Conservation (phyloP, 495 filamentous ascomycete genomes). For the Penicillium bovifimosum region DNA sequence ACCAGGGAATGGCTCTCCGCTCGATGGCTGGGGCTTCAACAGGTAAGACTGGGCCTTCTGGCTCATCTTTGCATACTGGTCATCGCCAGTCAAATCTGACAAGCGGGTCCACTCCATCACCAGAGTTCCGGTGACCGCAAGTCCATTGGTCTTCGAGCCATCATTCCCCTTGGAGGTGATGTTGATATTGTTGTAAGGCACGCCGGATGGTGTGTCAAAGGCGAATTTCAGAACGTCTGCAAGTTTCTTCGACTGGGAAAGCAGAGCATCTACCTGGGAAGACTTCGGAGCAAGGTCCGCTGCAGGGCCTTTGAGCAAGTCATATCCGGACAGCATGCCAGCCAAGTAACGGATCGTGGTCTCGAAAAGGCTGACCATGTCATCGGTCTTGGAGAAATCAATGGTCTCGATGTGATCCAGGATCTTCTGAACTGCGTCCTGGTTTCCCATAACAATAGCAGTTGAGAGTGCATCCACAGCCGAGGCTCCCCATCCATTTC, state of each 20-base stretch:
- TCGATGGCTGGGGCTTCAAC: slow-evolving; percentile 56
- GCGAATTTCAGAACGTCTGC: slow-evolving; percentile 70
- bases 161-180: slow-evolving; percentile 48
- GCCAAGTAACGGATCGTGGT: slow-evolving; percentile 86
- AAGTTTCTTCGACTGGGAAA: slow-evolving; percentile 62
- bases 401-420: slow-evolving; percentile 62
- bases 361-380: slow-evolving; percentile 71
- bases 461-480: slow-evolving; percentile 81
- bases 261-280: slow-evolving; percentile 48
- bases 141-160: slow-evolving; percentile 52
- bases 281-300: slow-evolving; percentile 43
- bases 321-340: slow-evolving; percentile 76
- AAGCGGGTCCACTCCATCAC: slow-evolving; percentile 84
- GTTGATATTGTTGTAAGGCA: slow-evolving; percentile 69
- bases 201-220: slow-evolving; percentile 69
- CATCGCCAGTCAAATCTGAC: slow-evolving; percentile 67
- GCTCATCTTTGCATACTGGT: slow-evolving; percentile 58
- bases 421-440: slow-evolving; percentile 61
- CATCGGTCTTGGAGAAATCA: slow-evolving; percentile 58
- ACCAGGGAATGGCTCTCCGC: slow-evolving; percentile 69
- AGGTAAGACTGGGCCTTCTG: slow-evolving; percentile 70
- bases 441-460: slow-evolving; percentile 69
- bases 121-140: slow-evolving; percentile 68
- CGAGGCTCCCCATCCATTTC: slow-evolving; percentile 84
- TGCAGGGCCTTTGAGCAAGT: slow-evolving; percentile 69